These are phyloP conservation scores for Talaromyces sp. DNA, from an alignment of 2,329 filamentous ascomycete species.

Conservation along the genomic window DNA sequence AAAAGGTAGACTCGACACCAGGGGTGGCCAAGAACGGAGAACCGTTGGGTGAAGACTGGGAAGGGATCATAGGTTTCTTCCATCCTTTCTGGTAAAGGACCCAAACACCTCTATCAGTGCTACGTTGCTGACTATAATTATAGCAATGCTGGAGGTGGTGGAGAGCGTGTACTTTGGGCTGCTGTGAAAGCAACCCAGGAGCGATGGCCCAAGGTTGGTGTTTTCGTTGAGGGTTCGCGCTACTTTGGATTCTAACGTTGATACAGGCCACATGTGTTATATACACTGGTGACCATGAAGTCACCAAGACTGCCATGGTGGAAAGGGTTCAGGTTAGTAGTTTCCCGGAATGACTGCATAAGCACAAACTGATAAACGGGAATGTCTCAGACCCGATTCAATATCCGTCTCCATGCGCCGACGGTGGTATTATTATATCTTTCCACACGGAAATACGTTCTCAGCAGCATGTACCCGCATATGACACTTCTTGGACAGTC, in stretches of 20 bases:
- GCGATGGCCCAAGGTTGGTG: conserved; percentile 62
- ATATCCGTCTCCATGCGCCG: conserved; percentile 79
- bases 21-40: conserved; percentile 41
- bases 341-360: neutral
- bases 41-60: conserved; percentile 57
- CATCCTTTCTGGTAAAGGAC: conserved; percentile 82
- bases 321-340: conserved; percentile 61
- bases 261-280: conserved; percentile 70
- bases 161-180: conserved; percentile 93
- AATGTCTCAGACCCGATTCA: conserved; percentile 66
- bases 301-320: conserved; percentile 73
- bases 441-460: conserved; percentile 77
- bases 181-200: conserved; percentile 86
- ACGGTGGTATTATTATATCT: conserved; percentile 87
- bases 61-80: conserved; percentile 89
- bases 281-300: conserved; percentile 92
- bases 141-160: conserved; percentile 91
- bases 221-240: neutral
- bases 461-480: conserved; percentile 79
- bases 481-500: conserved; percentile 95
- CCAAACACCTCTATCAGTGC: neutral
- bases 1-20: conserved; percentile 56
- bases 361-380: neutral
- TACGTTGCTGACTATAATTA: neutral
- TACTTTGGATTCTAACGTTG: neutral